Percentiles rank a stretch among this genome's conserved stretches.
Evolutionary conservation across 352 stramenopile species (phyloP).

Genomic region (Chrysophaeum taylorii): DNA sequence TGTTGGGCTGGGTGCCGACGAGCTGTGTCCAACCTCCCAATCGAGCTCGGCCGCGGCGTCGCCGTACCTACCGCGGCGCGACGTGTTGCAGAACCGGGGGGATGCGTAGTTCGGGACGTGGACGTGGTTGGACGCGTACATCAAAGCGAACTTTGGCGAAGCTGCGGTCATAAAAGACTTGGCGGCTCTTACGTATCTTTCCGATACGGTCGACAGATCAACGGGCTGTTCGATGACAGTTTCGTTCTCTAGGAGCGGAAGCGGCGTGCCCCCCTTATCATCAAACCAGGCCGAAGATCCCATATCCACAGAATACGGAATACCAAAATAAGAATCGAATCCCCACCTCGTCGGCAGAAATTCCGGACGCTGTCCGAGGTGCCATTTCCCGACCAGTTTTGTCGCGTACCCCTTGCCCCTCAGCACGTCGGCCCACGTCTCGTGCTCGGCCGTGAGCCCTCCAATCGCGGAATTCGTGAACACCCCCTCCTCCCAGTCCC

Average conservation of each 20-base stretch:
- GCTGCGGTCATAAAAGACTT: too few relatives aligned
- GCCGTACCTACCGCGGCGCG: constrained; percentile 26
- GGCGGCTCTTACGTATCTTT: too few relatives aligned
- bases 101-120: constrained; percentile 25
- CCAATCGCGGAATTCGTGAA: too few relatives aligned
- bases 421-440: constrained; percentile 33
- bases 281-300: not conserved
- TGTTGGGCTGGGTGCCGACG: not conserved
- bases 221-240: constrained; percentile 31
- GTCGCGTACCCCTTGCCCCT: constrained; percentile 32
- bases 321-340: constrained; percentile 35
- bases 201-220: constrained; percentile 27
- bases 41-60: constrained; percentile 32
- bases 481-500: constrained; percentile 22
- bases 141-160: too few relatives aligned
- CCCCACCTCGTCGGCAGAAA: constrained; percentile 31
- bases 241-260: constrained; percentile 1
- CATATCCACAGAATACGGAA: constrained; percentile 6
- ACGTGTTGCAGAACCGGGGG: constrained; percentile 19
- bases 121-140: constrained; percentile 21
- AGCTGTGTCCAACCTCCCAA: constrained; percentile 29
- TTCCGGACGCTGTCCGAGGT: constrained; percentile 33
- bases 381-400: constrained; percentile 39
- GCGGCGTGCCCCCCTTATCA: not conserved
- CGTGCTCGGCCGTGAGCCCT: constrained; percentile 33